These are phyloP conservation scores for Pyrenophora seminiperda DNA, from an alignment of 2,329 filamentous ascomycete genomes.

Conservation along the genomic window DNA sequence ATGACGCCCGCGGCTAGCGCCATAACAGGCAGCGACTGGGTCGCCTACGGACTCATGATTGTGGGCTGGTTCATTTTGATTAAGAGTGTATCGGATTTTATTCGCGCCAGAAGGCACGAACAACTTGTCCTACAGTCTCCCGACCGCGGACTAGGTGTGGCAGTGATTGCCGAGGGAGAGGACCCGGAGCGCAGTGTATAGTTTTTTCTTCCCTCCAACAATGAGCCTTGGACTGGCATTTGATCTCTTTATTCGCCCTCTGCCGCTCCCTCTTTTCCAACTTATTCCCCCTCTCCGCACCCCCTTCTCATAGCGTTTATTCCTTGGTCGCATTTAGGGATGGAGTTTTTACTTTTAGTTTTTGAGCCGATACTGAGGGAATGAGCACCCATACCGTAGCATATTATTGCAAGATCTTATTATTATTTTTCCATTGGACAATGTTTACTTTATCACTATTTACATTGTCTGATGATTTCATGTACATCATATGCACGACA, in stretches of 20 bases:
- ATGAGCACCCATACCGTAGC: neutral
- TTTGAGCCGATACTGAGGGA: too few species aligned
- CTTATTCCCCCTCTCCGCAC: neutral
- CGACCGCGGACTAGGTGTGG: slow-evolving; percentile 80
- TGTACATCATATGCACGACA: too few species aligned
- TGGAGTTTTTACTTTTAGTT: neutral
- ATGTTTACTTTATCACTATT: neutral
- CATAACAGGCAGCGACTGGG: slow-evolving; percentile 80
- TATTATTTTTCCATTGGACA: slow-evolving; percentile 2
- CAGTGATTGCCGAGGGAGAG: slow-evolving; percentile 87
- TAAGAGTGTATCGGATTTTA: slow-evolving; percentile 86
- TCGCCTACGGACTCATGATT: slow-evolving; percentile 93
- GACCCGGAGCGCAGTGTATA: slow-evolving; percentile 66
- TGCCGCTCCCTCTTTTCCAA: neutral
- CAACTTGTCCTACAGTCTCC: slow-evolving; percentile 92
- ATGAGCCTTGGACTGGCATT: slow-evolving; percentile 11
- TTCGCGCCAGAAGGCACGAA: slow-evolving; percentile 86
- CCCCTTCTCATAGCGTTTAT: slow-evolving; percentile 6
- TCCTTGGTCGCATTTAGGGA: slow-evolving; percentile 12
- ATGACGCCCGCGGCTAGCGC: slow-evolving; percentile 51
- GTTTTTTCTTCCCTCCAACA: neutral
- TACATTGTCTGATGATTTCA: neutral
- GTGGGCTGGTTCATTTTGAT: slow-evolving; percentile 98
- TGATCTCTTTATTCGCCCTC: slow-evolving; percentile 4
- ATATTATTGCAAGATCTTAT: slow-evolving; percentile 6